Evolutionary conservation across 129 eudicot genomes (phyloP).

Genomic region (Pseudognaphalium luteoalbum): DNA sequence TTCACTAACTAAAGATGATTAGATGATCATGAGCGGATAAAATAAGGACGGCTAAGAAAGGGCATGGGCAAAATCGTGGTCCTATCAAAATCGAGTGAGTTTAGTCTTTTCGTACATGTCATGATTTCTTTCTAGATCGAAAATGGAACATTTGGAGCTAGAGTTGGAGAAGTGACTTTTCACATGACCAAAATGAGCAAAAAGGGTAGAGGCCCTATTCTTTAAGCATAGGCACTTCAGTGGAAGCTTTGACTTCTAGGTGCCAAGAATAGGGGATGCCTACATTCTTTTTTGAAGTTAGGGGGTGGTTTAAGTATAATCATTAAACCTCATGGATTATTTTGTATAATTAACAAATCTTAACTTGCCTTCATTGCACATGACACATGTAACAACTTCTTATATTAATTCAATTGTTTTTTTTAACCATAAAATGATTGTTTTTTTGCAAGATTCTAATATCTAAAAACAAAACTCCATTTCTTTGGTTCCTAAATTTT

Average conservation of each 20-base stretch:
- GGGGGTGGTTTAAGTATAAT: slow-evolving; percentile 12
- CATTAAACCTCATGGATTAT: slow-evolving; percentile 19
- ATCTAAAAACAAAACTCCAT: slow-evolving; percentile 23
- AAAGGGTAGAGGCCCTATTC: slow-evolving; percentile 20
- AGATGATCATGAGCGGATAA: too few relatives aligned
- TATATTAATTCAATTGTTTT: slow-evolving; percentile 10
- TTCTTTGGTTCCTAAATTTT: slow-evolving; percentile 28
- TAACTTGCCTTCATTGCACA: slow-evolving; percentile 32
- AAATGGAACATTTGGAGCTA: slow-evolving; percentile 32
- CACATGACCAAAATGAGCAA: slow-evolving; percentile 20
- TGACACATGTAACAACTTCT: slow-evolving; percentile 38
- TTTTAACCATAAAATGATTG: slow-evolving; percentile 1
- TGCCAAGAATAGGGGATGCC: slow-evolving; percentile 31
- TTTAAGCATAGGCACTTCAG: slow-evolving; percentile 15
- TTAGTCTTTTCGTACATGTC: slow-evolving; percentile 2
- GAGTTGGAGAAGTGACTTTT: slow-evolving; percentile 24
- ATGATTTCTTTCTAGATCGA: neutral
- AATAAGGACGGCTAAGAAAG: too few relatives aligned
- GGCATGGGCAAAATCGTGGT: too few relatives aligned
- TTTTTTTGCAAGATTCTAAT: slow-evolving; percentile 19
- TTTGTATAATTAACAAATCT: slow-evolving; percentile 27
- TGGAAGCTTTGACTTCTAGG: slow-evolving; percentile 26
- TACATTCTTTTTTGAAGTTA: slow-evolving; percentile 18
- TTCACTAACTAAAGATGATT: too few relatives aligned
- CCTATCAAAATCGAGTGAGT: neutral